These are phyloP conservation scores for Barnettozyma siamensis DNA, from an alignment of 805 yeast genomes.

Conservation along the genomic window DNA sequence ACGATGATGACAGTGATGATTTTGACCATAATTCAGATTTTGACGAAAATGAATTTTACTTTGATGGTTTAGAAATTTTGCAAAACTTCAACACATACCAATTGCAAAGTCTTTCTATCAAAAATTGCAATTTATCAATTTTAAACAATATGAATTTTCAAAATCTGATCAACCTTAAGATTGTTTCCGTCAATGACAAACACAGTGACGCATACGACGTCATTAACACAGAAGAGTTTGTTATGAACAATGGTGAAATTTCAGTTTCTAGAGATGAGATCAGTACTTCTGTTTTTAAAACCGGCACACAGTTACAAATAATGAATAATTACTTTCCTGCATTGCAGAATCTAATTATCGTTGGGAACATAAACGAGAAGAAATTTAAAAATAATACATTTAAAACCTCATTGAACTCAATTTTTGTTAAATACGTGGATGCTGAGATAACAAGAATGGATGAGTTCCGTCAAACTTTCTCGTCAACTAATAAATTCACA, in stretches of 20 bases:
- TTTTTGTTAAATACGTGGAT: conserved; percentile 9
- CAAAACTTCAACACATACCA: conserved; percentile 14
- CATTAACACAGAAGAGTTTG: conserved; percentile 8
- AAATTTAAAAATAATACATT: conserved; percentile 5
- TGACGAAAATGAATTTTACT: conserved; percentile 32
- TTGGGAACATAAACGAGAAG: conserved; percentile 12
- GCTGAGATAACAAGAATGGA: conserved; percentile 4
- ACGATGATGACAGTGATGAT: conserved; percentile 25
- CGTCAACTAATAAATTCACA: not conserved
- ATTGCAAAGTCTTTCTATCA: conserved; percentile 13
- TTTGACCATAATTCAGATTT: conserved; percentile 28
- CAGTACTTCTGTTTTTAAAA: conserved; percentile 1
- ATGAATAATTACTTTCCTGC: conserved; percentile 5
- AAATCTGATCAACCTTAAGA: conserved; percentile 12
- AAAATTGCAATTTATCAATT: conserved; percentile 20
- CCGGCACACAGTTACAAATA: conserved; percentile 5
- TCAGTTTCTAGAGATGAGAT: not conserved
- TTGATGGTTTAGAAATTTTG: conserved; percentile 28
- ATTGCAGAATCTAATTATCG: conserved; percentile 9
- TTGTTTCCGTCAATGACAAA: conserved; percentile 19
- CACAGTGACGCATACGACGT: conserved; percentile 21
- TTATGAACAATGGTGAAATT: not conserved
- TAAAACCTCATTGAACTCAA: not conserved
- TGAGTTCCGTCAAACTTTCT: not conserved
- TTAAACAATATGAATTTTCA: conserved; percentile 16